Percentiles rank a stretch among this genome's conserved stretches.
phyloP scores from a whole-genome alignment of 768 basidiomycete species.

The Chalciporus pseudorubinellus region DNA sequence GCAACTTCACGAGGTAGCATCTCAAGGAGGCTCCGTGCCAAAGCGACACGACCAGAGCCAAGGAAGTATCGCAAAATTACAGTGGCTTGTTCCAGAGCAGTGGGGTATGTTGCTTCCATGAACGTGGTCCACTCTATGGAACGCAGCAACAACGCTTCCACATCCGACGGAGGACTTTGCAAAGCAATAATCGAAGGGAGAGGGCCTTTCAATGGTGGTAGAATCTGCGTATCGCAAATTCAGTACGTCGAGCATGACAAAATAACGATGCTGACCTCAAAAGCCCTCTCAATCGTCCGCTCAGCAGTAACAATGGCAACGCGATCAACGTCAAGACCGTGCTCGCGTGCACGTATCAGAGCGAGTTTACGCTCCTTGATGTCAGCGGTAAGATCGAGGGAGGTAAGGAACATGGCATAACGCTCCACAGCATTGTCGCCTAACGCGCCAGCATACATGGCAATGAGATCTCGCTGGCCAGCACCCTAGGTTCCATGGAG shows the following conservation, averaged over 20 bases:
- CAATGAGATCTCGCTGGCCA: constrained; percentile 82
- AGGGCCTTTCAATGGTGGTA: constrained; percentile 53
- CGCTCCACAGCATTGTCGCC: constrained; percentile 90
- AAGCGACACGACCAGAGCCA: constrained; percentile 70
- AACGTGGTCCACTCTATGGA: constrained; percentile 95
- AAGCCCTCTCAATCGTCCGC: constrained; percentile 66
- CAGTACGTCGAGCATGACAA: constrained; percentile 8
- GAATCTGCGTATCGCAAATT: constrained; percentile 36
- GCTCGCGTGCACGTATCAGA: constrained; percentile 72
- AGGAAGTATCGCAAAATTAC: constrained; percentile 88
- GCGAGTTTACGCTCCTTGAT: constrained; percentile 65
- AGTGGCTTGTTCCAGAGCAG: constrained; percentile 84
- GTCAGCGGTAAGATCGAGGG: constrained; percentile 63
- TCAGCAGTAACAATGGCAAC: constrained; percentile 84
- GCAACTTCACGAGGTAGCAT: constrained; percentile 65
- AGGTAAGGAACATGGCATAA: constrained; percentile 87
- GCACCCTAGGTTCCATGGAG: constrained; percentile 45
- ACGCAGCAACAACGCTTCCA: constrained; percentile 67
- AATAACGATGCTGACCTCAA: constrained; percentile 46
- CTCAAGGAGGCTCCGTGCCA: constrained; percentile 58
- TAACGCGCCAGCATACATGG: constrained; percentile 89
- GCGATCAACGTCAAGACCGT: constrained; percentile 76
- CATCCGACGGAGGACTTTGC: constrained; percentile 54
- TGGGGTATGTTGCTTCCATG: constrained; percentile 64
- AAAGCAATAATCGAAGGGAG: constrained; percentile 59